phyloP scores from a whole-genome alignment of 306 rosid species.

The Luffa acutangula region DNA sequence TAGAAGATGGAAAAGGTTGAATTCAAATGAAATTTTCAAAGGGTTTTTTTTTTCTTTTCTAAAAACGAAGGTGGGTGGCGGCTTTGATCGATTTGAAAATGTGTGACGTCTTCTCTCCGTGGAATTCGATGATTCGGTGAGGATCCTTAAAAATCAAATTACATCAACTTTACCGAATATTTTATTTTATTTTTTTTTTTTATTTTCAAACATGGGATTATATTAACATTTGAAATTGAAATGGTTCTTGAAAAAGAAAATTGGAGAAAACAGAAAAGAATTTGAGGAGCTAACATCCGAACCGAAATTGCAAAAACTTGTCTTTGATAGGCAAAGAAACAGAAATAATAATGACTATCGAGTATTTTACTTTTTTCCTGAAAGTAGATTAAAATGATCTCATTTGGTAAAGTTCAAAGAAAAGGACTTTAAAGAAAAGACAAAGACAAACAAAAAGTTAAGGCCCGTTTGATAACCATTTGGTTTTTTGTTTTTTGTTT shows the following conservation, averaged over 20 bases:
- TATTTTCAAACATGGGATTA: neutral
- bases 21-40: neutral
- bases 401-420: too few relatives aligned
- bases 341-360: too few relatives aligned
- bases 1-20: neutral
- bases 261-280: neutral
- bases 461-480: too few relatives aligned
- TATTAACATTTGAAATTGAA: neutral
- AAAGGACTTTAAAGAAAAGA: too few relatives aligned
- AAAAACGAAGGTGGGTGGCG: neutral
- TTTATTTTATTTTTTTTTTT: neutral
- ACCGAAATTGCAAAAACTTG: neutral
- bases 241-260: neutral
- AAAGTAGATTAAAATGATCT: too few relatives aligned
- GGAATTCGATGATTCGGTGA: neutral
- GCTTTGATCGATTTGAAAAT: neutral
- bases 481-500: too few relatives aligned
- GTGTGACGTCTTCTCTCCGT: neutral
- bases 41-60: neutral
- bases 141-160: neutral
- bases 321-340: too few relatives aligned
- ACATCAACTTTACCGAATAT: neutral
- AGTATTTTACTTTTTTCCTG: too few relatives aligned
- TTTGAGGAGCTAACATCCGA: neutral
- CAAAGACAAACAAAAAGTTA: too few relatives aligned